Evolutionary conservation across 2,329 filamentous ascomycete species (phyloP).

Genomic region (Albophoma yamanashiensis): DNA sequence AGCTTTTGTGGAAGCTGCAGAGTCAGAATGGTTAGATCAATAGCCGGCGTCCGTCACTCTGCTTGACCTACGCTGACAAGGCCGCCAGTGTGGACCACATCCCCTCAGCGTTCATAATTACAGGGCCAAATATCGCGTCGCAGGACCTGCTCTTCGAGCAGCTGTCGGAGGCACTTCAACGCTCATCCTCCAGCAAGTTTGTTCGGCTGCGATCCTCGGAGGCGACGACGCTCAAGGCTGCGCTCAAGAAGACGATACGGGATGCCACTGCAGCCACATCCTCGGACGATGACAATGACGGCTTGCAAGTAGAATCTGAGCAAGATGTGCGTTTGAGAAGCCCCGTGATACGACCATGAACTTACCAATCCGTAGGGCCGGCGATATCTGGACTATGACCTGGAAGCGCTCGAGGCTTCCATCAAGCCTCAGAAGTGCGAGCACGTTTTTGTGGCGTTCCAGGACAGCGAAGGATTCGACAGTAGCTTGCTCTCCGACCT

Average conservation of each 20-base stretch:
- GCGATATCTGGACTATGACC: constrained; percentile 66
- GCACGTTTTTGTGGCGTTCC: constrained; percentile 61
- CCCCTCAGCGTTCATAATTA: constrained; percentile 62
- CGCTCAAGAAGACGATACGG: constrained; percentile 62
- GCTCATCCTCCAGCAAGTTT: constrained; percentile 40
- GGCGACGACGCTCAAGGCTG: constrained; percentile 61
- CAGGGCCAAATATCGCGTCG: constrained; percentile 68
- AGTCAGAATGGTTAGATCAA: constrained; percentile 16
- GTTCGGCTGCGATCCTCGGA: constrained; percentile 60
- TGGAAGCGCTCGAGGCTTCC: constrained; percentile 57
- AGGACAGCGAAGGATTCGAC: constrained; percentile 78
- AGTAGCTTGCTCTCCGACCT: constrained; percentile 60
- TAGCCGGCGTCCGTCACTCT: not conserved
- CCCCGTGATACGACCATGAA: too few species aligned
- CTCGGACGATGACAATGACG: constrained; percentile 44
- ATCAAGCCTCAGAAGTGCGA: constrained; percentile 40
- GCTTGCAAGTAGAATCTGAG: constrained; percentile 31
- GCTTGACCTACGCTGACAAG: constrained; percentile 6
- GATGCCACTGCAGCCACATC: constrained; percentile 39
- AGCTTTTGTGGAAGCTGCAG: constrained; percentile 38
- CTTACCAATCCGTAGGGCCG: constrained; percentile 32
- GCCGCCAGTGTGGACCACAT: constrained; percentile 35
- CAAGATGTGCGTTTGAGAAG: constrained; percentile 31
- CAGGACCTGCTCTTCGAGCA: constrained; percentile 66
- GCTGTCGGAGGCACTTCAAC: constrained; percentile 45